Base-by-base conservation (phyloP, 2,329 filamentous ascomycete genomes). In the Colletotrichum shisoi region DNA sequence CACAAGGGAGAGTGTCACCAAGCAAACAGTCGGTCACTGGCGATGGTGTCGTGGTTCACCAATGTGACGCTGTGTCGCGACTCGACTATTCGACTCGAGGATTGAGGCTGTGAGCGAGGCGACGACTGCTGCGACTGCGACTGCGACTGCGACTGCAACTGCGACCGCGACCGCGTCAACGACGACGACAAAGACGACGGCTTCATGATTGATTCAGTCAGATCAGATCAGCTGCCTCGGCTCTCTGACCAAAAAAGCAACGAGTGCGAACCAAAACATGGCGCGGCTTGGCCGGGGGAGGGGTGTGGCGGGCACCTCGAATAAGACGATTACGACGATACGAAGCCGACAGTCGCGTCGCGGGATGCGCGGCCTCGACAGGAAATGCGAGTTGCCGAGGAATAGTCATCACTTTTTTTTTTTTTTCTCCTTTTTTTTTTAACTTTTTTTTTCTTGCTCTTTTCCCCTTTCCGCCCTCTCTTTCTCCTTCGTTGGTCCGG, bases 271-370 rank as follows among this genome's bases (percentile, higher is more conserved):
- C 46, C 31, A 54, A 40, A 31, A 12, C 17, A 62, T 31, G 42
- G 48, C 60, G 54, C 53, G 58, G 45, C n/a, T 54, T 31, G 27
- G 27, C 27, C 7, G 27, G 27, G 27, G 27, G 2, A 2, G 7
- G 17, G 21, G 13, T 5, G 21, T 27, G 9, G 17, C 21, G 8
- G 27, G 27, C 27, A 31, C 42, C 6, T 31, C 54, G n/a, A 37
- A 46, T 12, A 31, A 3, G 27, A 40, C 61, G 63, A 51, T 65
- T 56, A 62, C 63, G 63, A 65, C 63, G 56, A 68, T 60, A 65
- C 61, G 61, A 64, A 49, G 44, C 52, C 52, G 51, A 45, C 34
- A 39, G 42, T 44, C 39, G 60, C 56, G 42, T 44, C 39, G 60
- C 56, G 59, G 60, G 44, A 54, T 27, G 49, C 61, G 65, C 62